phyloP scores from a whole-genome alignment of 2,329 filamentous ascomycete genomes.

The Ophiostoma fasciatum region DNA sequence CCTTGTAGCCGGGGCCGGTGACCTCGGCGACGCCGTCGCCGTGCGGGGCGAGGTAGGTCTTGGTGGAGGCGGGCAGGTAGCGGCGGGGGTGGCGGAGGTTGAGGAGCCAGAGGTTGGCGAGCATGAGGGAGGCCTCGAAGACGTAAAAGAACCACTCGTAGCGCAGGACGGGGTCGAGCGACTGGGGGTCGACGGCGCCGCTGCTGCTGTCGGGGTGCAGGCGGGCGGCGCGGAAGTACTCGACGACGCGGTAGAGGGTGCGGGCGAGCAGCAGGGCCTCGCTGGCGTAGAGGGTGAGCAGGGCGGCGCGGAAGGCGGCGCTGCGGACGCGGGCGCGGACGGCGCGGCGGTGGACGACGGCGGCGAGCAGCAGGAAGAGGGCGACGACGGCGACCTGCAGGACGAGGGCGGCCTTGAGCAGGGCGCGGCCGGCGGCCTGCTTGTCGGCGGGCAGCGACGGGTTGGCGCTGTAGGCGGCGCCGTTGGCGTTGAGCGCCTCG shows the following conservation, averaged over 20 bases:
- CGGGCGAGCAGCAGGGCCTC: slow-evolving; percentile 33
- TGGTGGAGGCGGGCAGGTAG: slow-evolving; percentile 32
- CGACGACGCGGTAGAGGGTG: slow-evolving; percentile 43
- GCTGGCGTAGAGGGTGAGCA: slow-evolving; percentile 36
- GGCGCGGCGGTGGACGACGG: slow-evolving; percentile 32
- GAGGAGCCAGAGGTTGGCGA: slow-evolving; percentile 32
- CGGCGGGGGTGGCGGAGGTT: slow-evolving; percentile 35
- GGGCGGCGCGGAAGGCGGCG: slow-evolving; percentile 19
- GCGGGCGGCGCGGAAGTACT: slow-evolving; percentile 37
- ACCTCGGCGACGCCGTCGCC: slow-evolving; percentile 35
- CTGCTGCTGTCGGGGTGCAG: slow-evolving; percentile 45
- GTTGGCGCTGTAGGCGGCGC: slow-evolving; percentile 33
- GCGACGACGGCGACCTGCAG: slow-evolving; percentile 39
- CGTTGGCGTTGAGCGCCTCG: slow-evolving; percentile 33
- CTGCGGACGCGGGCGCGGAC: slow-evolving; percentile 20
- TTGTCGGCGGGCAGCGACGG: slow-evolving; percentile 21
- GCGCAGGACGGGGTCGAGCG: slow-evolving; percentile 33
- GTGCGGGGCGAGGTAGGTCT: slow-evolving; percentile 34
- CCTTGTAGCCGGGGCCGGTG: slow-evolving; percentile 32
- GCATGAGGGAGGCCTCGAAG: slow-evolving; percentile 40
- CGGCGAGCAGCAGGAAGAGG: slow-evolving; percentile 33
- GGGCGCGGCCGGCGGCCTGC: slow-evolving; percentile 26
- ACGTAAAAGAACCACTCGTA: slow-evolving; percentile 47
- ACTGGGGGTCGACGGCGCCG: slow-evolving; percentile 44
- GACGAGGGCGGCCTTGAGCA: slow-evolving; percentile 35